phyloP scores from a whole-genome alignment of 768 basidiomycete species.

The Tylopilus felleus region DNA sequence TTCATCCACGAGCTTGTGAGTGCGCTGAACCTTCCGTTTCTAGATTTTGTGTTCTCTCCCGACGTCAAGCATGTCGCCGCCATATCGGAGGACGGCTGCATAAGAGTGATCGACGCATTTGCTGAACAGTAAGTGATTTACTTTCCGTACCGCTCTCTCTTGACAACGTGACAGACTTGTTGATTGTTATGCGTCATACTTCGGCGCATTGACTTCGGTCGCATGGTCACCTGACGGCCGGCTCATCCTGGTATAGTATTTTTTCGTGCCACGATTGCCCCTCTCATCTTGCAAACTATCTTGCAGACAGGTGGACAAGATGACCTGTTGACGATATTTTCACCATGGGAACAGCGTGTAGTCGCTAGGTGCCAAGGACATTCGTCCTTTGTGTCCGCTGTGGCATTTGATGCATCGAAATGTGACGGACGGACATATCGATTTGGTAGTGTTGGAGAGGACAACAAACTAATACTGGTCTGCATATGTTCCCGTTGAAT shows the following conservation, averaged over 20 bases:
- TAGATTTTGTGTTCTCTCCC: slow-evolving; percentile 91
- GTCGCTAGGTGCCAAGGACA: slow-evolving; percentile 97
- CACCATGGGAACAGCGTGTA: slow-evolving; percentile 90
- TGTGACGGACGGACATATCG: slow-evolving; percentile 90
- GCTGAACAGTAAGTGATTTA: slow-evolving; percentile 67
- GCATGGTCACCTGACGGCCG: slow-evolving; percentile 96
- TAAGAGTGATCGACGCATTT: slow-evolving; percentile 85
- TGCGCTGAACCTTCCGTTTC: not conserved
- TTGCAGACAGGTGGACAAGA: slow-evolving; percentile 92
- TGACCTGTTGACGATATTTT: slow-evolving; percentile 91
- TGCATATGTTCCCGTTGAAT: slow-evolving; percentile 19
- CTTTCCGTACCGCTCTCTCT: not conserved
- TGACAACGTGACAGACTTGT: slow-evolving; percentile 56
- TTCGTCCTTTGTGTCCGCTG: slow-evolving; percentile 85
- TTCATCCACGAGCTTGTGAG: not conserved
- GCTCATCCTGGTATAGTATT: slow-evolving; percentile 67
- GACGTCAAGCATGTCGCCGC: slow-evolving; percentile 89
- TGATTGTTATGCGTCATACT: slow-evolving; percentile 93
- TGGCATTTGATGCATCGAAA: slow-evolving; percentile 87
- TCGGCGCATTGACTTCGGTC: slow-evolving; percentile 85
- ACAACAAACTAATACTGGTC: slow-evolving; percentile 90
- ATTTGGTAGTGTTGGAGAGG: slow-evolving; percentile 95
- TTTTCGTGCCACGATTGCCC: not conserved
- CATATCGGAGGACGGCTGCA: slow-evolving; percentile 88
- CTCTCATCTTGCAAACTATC: slow-evolving; percentile 4